These are phyloP conservation scores for Annona squamosa DNA, from an alignment of 164 flowering plant genomes.

Conservation along the genomic window DNA sequence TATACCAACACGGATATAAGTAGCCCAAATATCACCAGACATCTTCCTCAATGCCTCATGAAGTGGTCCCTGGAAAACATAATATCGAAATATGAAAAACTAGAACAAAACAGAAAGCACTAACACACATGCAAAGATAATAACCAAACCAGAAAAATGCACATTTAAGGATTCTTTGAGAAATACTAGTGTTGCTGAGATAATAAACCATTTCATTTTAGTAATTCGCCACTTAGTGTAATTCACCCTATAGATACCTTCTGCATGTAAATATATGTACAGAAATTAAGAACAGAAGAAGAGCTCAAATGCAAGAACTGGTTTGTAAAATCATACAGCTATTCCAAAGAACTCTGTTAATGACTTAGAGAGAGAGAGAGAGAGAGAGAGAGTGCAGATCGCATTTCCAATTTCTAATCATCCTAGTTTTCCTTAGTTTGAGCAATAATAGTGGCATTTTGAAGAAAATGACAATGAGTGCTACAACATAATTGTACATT, in stretches of 20 bases:
- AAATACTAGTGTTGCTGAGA: too few relatives aligned
- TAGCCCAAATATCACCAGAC: slow-evolving; percentile 49
- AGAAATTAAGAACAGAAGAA: too few relatives aligned
- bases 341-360: not conserved
- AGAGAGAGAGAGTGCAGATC: not conserved
- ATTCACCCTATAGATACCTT: too few relatives aligned
- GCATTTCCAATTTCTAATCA: not conserved
- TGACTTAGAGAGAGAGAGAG: not conserved
- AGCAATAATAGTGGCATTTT: not conserved
- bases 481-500: not conserved
- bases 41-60: slow-evolving; percentile 40
- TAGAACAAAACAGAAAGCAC: not conserved
- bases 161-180: too few relatives aligned
- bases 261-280: too few relatives aligned
- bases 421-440: not conserved
- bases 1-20: slow-evolving; percentile 60
- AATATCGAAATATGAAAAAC: slow-evolving; percentile 7
- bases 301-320: too few relatives aligned
- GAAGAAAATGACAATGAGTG: not conserved
- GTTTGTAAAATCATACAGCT: too few relatives aligned
- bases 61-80: slow-evolving; percentile 36
- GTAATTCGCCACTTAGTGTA: too few relatives aligned
- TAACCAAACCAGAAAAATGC: too few relatives aligned
- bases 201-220: too few relatives aligned
- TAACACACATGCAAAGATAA: too few relatives aligned